Evolutionary conservation across 2,329 filamentous ascomycete genomes (phyloP), one percentile per base, ranked within the genome.

Genomic region (Pyricularia grisea): DNA sequence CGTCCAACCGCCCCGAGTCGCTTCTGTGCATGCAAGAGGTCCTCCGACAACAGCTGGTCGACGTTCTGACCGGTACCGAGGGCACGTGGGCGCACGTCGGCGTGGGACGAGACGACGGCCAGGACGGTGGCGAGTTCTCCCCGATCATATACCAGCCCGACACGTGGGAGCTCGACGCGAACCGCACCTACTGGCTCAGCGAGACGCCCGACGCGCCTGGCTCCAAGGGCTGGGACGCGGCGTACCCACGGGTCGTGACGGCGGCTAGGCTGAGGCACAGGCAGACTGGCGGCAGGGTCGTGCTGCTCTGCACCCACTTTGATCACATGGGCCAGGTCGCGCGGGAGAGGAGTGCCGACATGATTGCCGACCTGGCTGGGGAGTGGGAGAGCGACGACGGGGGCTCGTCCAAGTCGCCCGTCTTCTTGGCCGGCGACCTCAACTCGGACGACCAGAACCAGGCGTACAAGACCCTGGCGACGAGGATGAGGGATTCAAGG

Each of bases 131-230:
- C 58, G 87, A 89, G 76, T 88, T 87, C 76, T 84, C 82, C 5
- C 86, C 87, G 1, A 85, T 90, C 70, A 78, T 89, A 71, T 90
- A 86, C 75, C 82, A 81, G n/a, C 79, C 81, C 1, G 74, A 75
- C 0, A 73, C 83, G 10, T 90, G 87, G 85, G 74, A 81, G 10
- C 77, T 89, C 3, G 74, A 80, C 27, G 74, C 79, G 12, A 87
- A 80, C 77, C 78, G 83, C 67, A 88, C 86, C 0, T 81, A 87
- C 66, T 91, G 89, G 89, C 79, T 91, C 2, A 88, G 83, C 7
- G 77, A 84, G 71, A 90, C 85, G 1, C 89, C 87, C 0, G 77
- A 82, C 10, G 76, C 76, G n/a, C 87, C 85, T 0, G 58, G 58
- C 23, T 87, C 83, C 0, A 87, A 84, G 71, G 86, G 87, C 50